Conservation (phyloP, 1,284 basidiomycete species). For the Veloboletus limbatus region DNA sequence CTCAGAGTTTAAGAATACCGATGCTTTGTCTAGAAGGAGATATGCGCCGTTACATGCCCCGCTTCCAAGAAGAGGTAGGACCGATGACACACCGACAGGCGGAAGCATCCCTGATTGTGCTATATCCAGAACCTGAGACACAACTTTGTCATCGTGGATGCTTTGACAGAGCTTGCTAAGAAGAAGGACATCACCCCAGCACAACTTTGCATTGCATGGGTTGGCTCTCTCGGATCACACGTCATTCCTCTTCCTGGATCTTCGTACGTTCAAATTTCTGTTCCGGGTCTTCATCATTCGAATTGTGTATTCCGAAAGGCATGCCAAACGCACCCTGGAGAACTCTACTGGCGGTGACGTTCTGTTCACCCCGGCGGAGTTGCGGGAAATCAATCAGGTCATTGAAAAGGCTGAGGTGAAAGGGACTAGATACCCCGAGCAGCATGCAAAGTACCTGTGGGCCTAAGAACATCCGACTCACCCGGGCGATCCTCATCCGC, state of each 20-base stretch:
- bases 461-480: conserved; percentile 1
- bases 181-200: conserved; percentile 47
- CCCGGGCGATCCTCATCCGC: no score
- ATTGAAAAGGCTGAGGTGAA: conserved; percentile 18
- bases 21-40: conserved; percentile 24
- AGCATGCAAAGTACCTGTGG: conserved; percentile 11
- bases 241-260: conserved; percentile 32
- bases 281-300: not conserved
- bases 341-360: conserved; percentile 28
- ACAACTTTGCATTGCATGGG: conserved; percentile 62
- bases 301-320: conserved; percentile 9
- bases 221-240: conserved; percentile 31
- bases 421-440: conserved; percentile 24
- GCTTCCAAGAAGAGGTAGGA: conserved; percentile 31
- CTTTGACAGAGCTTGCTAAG: conserved; percentile 42
- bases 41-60: conserved; percentile 20
- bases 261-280: conserved; percentile 20
- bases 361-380: conserved; percentile 18
- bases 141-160: conserved; percentile 55
- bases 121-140: conserved; percentile 23
- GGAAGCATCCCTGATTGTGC: not conserved
- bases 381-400: conserved; percentile 22
- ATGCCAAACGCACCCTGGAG: conserved; percentile 28
- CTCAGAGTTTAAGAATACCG: not conserved
- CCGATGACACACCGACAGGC: not conserved